These are phyloP conservation scores for Eucalyptus marginata DNA, from an alignment of 345 rosid genomes.

Conservation along the genomic window DNA sequence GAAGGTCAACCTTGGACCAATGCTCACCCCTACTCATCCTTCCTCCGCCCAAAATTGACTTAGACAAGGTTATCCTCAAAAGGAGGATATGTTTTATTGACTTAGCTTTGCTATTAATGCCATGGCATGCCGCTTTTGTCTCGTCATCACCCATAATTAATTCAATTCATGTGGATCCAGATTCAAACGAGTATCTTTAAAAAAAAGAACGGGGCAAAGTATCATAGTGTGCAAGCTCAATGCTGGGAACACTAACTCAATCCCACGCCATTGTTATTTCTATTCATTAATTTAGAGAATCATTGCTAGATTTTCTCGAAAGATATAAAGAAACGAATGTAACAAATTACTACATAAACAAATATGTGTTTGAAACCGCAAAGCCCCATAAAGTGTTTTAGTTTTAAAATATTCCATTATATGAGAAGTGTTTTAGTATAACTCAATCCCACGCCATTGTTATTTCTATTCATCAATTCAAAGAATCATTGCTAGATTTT, in stretches of 20 bases:
- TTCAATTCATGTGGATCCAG: neutral
- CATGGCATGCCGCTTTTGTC: neutral
- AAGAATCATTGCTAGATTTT: neutral
- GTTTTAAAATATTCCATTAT: no score
- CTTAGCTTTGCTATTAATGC: neutral
- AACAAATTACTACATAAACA: neutral
- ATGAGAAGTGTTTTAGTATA: no score
- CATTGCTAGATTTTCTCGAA: neutral
- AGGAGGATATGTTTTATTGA: neutral
- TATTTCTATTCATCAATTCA: neutral
- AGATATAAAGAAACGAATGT: neutral
- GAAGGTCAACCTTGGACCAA: neutral
- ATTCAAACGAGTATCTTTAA: neutral
- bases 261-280: neutral
- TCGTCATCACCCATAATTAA: neutral
- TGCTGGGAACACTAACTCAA: neutral
- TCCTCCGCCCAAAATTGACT: neutral
- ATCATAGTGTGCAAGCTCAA: neutral
- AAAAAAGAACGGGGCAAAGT: neutral
- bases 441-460: neutral
- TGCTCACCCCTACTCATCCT: neutral
- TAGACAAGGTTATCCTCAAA: neutral
- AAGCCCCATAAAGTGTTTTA: neutral
- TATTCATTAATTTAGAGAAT: neutral
- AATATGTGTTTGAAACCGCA: neutral